Conservation (phyloP, 495 filamentous ascomycete species). For the Usnea hakonensis region DNA sequence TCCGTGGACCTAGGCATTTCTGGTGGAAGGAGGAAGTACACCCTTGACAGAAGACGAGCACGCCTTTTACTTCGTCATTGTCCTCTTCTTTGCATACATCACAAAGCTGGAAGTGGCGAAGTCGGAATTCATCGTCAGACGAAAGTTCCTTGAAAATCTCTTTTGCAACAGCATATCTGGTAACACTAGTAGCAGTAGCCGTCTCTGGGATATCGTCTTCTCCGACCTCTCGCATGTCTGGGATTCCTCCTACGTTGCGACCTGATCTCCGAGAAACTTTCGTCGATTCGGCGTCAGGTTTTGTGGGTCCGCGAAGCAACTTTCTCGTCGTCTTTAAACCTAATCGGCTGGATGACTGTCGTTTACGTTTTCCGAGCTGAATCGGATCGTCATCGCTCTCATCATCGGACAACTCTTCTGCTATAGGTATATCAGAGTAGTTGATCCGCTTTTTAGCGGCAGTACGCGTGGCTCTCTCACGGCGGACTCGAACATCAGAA, state of each 20-base stretch:
- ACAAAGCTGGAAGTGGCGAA: conserved; percentile 61
- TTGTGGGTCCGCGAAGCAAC: conserved; percentile 1
- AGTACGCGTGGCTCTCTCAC: conserved; percentile 5
- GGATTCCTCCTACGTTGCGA: conserved; percentile 28
- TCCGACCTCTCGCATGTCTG: conserved; percentile 52
- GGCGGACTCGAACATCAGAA: neutral
- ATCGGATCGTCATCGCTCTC: neutral
- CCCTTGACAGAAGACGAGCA: conserved; percentile 80
- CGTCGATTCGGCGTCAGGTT: neutral
- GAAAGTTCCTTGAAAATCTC: conserved; percentile 58
- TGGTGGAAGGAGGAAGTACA: conserved; percentile 80
- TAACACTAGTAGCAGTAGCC: conserved; percentile 26
- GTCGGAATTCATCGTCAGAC: conserved; percentile 52
- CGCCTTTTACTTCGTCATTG: conserved; percentile 47
- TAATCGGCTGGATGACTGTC: neutral
- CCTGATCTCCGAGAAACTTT: conserved; percentile 25
- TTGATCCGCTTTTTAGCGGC: conserved; percentile 14
- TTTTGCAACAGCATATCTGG: conserved; percentile 53
- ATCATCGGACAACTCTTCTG: conserved; percentile 13
- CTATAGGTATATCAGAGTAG: conserved; percentile 22
- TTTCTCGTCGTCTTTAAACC: neutral
- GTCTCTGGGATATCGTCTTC: conserved; percentile 62
- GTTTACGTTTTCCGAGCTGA: conserved; percentile 19
- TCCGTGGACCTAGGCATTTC: conserved; percentile 67
- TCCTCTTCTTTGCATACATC: conserved; percentile 57